Evolutionary conservation across 2,329 filamentous ascomycete species (phyloP).

Genomic region (Capronia americana): DNA sequence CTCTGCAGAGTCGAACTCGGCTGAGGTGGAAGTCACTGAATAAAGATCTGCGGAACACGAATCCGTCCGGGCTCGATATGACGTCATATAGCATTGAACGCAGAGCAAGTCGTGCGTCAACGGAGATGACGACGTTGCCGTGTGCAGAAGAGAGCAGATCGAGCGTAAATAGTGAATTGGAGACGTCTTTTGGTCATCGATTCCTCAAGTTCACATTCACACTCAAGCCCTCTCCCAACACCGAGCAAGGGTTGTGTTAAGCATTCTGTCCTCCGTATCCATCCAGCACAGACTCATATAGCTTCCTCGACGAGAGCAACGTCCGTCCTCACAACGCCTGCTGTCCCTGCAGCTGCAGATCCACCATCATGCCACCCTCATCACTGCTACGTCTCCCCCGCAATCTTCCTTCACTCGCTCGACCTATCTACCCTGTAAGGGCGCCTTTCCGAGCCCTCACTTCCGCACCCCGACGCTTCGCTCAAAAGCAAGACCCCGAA

Average conservation of each 20-base stretch:
- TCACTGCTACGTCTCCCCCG: slow-evolving; percentile 12
- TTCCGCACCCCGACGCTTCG: slow-evolving; percentile 17
- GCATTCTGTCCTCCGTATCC: neutral
- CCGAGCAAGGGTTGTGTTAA: neutral
- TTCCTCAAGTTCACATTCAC: neutral
- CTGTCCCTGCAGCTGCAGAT: neutral
- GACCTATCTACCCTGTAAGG: neutral
- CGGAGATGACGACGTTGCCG: slow-evolving; percentile 1
- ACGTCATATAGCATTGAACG: neutral
- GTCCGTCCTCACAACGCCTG: neutral
- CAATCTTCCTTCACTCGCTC: neutral
- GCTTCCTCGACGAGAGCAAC: neutral
- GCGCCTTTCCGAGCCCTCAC: slow-evolving; percentile 26
- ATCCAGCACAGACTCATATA: neutral
- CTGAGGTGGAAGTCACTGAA: neutral
- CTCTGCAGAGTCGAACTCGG: neutral
- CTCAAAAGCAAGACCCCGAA: slow-evolving; percentile 27
- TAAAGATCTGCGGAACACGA: neutral
- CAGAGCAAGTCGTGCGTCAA: neutral
- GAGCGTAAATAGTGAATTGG: neutral
- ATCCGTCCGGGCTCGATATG: neutral
- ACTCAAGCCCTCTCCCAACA: neutral
- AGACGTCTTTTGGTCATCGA: neutral
- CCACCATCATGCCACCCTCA: slow-evolving; percentile 4
- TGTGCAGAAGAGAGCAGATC: neutral